Evolutionary conservation across 2,329 filamentous ascomycete genomes (phyloP).

Genomic region (Aureobasidium namibiae): DNA sequence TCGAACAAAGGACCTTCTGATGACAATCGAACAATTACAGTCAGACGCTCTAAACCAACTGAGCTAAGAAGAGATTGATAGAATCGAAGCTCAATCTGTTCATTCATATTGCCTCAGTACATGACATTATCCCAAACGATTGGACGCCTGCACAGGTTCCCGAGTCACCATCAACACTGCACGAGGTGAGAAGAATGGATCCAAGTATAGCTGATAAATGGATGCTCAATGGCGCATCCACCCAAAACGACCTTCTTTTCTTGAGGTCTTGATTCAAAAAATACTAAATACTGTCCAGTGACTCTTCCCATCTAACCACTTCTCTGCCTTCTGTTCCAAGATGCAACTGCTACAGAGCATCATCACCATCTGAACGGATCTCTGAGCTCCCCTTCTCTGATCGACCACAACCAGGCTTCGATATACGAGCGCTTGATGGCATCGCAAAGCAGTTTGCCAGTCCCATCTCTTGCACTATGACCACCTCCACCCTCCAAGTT

Average conservation of each 20-base stretch:
- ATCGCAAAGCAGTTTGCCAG: background rate
- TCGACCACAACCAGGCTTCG: background rate
- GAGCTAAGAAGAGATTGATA: slow-evolving; percentile 10
- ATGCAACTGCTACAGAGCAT: background rate
- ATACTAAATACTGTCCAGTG: background rate
- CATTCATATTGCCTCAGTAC: too few relatives aligned
- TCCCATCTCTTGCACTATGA: background rate
- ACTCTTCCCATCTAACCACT: background rate
- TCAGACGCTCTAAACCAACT: slow-evolving; percentile 11
- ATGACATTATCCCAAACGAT: too few relatives aligned
- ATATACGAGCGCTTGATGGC: background rate
- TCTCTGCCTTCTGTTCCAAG: background rate
- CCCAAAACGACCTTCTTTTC: background rate
- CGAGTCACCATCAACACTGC: too few relatives aligned
- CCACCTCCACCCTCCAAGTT: background rate
- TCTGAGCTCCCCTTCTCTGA: too few relatives aligned
- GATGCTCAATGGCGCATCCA: background rate
- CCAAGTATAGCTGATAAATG: background rate
- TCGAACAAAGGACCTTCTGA: slow-evolving; percentile 11
- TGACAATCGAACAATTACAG: slow-evolving; percentile 11
- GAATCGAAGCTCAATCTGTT: background rate
- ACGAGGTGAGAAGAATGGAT: too few relatives aligned
- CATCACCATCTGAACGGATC: background rate
- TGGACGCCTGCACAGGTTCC: too few relatives aligned
- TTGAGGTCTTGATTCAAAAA: background rate